Evolutionary conservation across 2,329 filamentous ascomycete species (phyloP), one percentile per base, ranked within the genome.

Genomic region (Hypoxylon sp.): DNA sequence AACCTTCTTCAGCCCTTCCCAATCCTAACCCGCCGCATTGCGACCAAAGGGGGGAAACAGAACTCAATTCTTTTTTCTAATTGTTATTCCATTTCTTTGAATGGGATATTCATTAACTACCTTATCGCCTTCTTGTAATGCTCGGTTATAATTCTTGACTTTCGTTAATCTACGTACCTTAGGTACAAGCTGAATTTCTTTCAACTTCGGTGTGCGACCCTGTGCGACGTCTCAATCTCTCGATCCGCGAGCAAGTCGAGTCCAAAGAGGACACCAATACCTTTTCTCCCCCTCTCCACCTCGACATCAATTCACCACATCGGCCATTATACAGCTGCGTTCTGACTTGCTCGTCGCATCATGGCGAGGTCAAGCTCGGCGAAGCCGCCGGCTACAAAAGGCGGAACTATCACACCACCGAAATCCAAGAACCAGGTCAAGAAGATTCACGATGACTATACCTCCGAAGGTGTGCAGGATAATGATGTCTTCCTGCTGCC

Each of bases 401-500:
- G 56, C 52, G 60, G 48, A 27, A 25, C 57, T 6, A 60, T 70
- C 57, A 63, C 59, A 25, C 41, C 58, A 30, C 51, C 63, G n/a
- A 67, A 67, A 47, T 36, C 61, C 31, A 68, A 67, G 48, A 54
- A 62, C 32, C 67, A 68, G 47, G 55, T 67, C 50, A 68, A 69
- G 61, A 68, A 69, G 56, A 61, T 59, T 42, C 63, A 69, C 43
- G 70, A 75, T 38, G 84, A 87, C 65, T 92, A 90, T 75, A 82
- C 85, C 48, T 91, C 89, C 2, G 84, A 90, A 40, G 89, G 89
- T 38, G 89, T 97, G 45, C 80, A 83, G 61, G 90, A 99, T 76
- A 87, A 97, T 75, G 91, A 97, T 78, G 86, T 97, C 67, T 91
- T 97, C 75, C 82, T 90, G 43, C 84, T 99, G 15, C 90, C 92